Evolutionary conservation across 768 basidiomycete species (phyloP).

Genomic region (Suillus subluteus): DNA sequence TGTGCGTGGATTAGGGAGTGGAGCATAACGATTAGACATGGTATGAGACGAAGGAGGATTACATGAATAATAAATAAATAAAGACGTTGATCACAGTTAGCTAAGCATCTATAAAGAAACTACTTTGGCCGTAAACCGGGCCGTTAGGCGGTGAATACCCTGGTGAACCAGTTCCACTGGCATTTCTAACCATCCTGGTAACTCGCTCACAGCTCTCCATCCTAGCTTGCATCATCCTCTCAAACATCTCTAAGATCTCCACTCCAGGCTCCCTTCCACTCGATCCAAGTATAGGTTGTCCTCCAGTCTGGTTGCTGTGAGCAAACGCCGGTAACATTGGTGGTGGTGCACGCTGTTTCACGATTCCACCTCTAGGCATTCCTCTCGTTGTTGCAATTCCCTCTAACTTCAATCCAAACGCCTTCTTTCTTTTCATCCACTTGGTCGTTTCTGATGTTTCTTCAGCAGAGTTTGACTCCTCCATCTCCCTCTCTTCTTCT

Average conservation of each 20-base stretch:
- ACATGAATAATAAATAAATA: conserved; percentile 6
- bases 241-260: conserved; percentile 67
- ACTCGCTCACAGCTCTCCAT: conserved; percentile 78
- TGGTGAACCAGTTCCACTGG: conserved; percentile 32
- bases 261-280: conserved; percentile 44
- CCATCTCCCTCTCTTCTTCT: conserved; percentile 1
- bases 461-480: conserved; percentile 15
- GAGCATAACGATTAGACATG: conserved; percentile 68
- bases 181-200: conserved; percentile 56
- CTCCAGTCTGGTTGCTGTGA: conserved; percentile 3
- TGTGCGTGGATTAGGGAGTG: conserved; percentile 60
- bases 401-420: conserved; percentile 55
- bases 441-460: conserved; percentile 31
- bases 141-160: conserved; percentile 1
- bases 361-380: conserved; percentile 28
- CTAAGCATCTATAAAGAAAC: conserved; percentile 7
- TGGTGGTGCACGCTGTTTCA: conserved; percentile 36
- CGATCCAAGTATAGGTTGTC: conserved; percentile 28
- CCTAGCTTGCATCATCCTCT: conserved; percentile 71
- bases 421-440: conserved; percentile 63
- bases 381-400: conserved; percentile 40
- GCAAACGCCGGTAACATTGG: conserved; percentile 31
- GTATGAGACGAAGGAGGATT: neutral
- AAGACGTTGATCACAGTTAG: neutral
- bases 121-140: conserved; percentile 5